Evolutionary conservation across 495 filamentous ascomycete genomes (phyloP), one percentile per base, ranked within the genome.

Genomic region (Delitschia confertaspora): DNA sequence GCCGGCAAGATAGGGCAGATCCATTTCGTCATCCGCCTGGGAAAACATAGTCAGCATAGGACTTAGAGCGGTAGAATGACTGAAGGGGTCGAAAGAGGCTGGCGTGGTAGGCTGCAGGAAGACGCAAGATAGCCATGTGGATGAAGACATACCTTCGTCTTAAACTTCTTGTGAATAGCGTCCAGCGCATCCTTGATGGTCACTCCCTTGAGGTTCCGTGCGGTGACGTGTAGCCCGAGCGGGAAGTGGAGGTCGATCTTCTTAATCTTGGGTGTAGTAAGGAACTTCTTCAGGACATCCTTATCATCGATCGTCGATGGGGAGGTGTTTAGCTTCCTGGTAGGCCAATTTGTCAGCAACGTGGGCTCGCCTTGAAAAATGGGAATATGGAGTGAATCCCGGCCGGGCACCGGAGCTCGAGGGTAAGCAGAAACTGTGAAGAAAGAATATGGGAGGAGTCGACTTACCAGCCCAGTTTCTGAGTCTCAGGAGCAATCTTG

Each of bases 151-250:
- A 84, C 88, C 79, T 86, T 79, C 78, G 93, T 95, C 73, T 88
- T 89, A 72, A 80, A 91, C 52, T 82, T 76, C 70, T 93, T 93
- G 73, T 91, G 70, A 69, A 95, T 94, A 53, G 83, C 88, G 63
- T 93, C 86, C 59, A 93, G 61, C 42, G 85, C 88, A 65, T 95
- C 88, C 69, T 93, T 93, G 70, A 95, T 85, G 27, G 88, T 95
- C 50, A 95, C 86, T 25, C 88, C 88, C 62, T 89, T 88, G 47
- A 83, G 64, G 63, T 95, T 95, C 50, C 88, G 74, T 51, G 87
- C 88, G 27, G 84, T 85, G 56, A 95, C 84, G 51, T 87, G 80
- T 6, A 87, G 69, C n/a, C 88, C 88, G 26, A 88, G 70, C 4
- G 83, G 80, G 72, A 89, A 93, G 62, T 85, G 76, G 8, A 95